phyloP scores from a whole-genome alignment of 768 basidiomycete genomes.

The Rhodocollybia butyracea region DNA sequence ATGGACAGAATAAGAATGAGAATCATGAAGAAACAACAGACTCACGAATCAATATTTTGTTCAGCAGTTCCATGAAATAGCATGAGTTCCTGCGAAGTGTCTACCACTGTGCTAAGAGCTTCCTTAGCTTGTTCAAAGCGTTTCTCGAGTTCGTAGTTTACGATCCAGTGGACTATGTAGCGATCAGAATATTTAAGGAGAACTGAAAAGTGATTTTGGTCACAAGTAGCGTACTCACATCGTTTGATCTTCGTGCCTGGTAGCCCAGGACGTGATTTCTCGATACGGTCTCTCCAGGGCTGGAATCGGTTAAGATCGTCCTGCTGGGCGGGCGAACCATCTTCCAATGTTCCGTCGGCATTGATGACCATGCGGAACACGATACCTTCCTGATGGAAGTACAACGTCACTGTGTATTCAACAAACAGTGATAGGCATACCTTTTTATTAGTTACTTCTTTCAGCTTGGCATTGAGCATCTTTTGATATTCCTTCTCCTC shows the following conservation, averaged over 20 bases:
- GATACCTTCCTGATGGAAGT: conserved; percentile 8
- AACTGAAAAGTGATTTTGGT: background rate
- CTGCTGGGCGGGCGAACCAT: conserved; percentile 7
- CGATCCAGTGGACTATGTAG: conserved; percentile 11
- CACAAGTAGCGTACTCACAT: background rate
- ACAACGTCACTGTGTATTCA: too few relatives aligned
- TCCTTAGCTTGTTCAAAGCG: conserved; percentile 11
- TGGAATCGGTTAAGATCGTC: conserved; percentile 6
- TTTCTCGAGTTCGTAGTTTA: conserved; percentile 16
- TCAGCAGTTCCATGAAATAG: conserved; percentile 11
- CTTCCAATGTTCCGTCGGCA: conserved; percentile 7
- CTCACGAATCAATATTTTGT: conserved; percentile 13
- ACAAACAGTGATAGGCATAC: too few relatives aligned
- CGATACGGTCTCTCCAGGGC: conserved; percentile 6
- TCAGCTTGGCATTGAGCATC: too few relatives aligned
- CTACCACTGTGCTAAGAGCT: background rate
- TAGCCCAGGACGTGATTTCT: background rate
- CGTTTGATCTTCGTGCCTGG: conserved; percentile 4
- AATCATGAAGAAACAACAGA: background rate
- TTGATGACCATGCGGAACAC: conserved; percentile 7
- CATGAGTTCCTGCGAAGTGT: conserved; percentile 7
- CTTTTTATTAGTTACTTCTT: too few relatives aligned
- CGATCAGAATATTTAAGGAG: background rate
- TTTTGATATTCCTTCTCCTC: too few relatives aligned
- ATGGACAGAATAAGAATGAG: too few relatives aligned